Evolutionary conservation across 306 rosid species (phyloP).

Genomic region (Lotus japonicus): DNA sequence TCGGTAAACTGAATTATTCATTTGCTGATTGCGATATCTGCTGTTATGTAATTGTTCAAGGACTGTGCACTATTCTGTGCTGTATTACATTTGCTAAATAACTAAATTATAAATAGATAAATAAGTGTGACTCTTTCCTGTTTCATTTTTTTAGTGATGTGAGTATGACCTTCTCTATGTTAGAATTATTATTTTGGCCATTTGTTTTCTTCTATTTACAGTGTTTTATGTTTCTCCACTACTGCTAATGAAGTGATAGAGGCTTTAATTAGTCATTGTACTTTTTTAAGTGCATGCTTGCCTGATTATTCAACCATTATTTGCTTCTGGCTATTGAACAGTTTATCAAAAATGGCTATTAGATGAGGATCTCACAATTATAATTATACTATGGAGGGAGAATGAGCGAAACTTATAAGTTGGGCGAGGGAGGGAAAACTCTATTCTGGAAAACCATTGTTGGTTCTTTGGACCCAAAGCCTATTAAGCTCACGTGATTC

Average conservation of each 20-base stretch:
- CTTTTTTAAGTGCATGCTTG: neutral
- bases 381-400: no score
- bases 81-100: conserved; percentile 1
- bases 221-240: neutral
- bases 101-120: neutral
- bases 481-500: no score
- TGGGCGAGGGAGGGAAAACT: no score
- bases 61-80: neutral
- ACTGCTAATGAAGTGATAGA: neutral
- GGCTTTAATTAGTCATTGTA: neutral
- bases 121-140: neutral
- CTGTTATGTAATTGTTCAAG: neutral
- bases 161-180: neutral
- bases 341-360: conserved; percentile 25
- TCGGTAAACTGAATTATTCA: neutral
- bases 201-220: neutral
- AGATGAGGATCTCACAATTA: no score
- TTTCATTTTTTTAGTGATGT: neutral
- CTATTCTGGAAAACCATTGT: no score
- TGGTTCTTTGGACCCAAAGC: no score
- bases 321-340: neutral
- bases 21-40: neutral
- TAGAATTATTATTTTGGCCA: no score
- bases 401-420: no score
- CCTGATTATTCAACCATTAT: neutral